These are phyloP conservation scores for Rhizoclosmatium globosum DNA, from an alignment of 192 early-diverging fungal genomes.

Conservation along the genomic window DNA sequence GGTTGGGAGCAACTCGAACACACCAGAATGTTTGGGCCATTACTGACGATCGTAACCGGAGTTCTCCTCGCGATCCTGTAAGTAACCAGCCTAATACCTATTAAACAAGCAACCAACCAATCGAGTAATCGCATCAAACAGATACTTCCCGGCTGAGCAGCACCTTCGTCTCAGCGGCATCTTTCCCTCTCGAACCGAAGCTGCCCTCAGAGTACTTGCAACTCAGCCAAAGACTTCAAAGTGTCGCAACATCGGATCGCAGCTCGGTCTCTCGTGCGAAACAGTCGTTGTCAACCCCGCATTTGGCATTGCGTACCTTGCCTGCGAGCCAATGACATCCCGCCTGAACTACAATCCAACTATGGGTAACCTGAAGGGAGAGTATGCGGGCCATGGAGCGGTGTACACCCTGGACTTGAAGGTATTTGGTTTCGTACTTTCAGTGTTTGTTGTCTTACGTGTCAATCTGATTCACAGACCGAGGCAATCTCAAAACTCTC, in stretches of 20 bases:
- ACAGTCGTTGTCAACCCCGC: neutral
- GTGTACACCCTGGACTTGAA: constrained; percentile 23
- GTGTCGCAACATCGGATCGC: neutral
- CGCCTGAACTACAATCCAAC: constrained; percentile 17
- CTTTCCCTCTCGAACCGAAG: neutral
- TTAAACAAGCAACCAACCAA: too few species aligned
- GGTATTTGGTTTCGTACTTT: neutral
- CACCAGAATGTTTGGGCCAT: neutral
- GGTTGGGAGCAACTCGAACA: too few species aligned
- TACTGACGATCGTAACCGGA: neutral
- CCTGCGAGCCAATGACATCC: constrained; percentile 12
- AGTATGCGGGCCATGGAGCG: constrained; percentile 16
- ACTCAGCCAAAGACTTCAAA: neutral
- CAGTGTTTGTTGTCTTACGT: neutral
- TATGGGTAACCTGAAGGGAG: neutral
- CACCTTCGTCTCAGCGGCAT: constrained; percentile 21
- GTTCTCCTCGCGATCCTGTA: constrained; percentile 8
- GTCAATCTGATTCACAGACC: neutral
- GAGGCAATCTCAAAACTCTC: neutral
- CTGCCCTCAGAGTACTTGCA: neutral
- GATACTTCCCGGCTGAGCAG: neutral
- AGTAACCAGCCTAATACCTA: too few species aligned
- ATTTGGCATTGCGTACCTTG: constrained; percentile 25
- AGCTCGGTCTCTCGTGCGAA: constrained; percentile 11
- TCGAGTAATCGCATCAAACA: neutral